A percentile compares a stretch with the other conserved stretches of the same genome.
Evolutionary conservation across 805 yeast species (phyloP).

Genomic region (Wickerhamomyces ciferrii): DNA sequence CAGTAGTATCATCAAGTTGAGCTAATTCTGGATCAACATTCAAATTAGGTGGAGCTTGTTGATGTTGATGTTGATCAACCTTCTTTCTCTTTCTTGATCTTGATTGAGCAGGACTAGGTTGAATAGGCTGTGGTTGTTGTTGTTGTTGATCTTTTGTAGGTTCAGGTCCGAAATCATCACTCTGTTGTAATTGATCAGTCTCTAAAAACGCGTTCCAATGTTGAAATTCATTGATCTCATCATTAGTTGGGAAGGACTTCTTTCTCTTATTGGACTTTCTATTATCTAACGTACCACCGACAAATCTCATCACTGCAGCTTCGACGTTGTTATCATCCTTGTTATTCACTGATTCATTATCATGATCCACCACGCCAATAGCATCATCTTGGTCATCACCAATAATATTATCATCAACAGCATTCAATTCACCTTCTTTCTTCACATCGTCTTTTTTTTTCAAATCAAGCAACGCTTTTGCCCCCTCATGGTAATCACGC

Average conservation of each 20-base stretch:
- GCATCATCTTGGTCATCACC: slow-evolving; percentile 1
- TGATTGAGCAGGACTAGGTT: slow-evolving; percentile 10
- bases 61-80: slow-evolving; percentile 1
- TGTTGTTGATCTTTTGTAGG: slow-evolving; percentile 6
- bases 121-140: slow-evolving; percentile 20
- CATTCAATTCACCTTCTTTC: not conserved
- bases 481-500: slow-evolving; percentile 20
- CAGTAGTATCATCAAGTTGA: slow-evolving; percentile 39
- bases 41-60: slow-evolving; percentile 8
- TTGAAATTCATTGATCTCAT: slow-evolving; percentile 20
- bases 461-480: slow-evolving; percentile 18
- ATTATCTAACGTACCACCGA: slow-evolving; percentile 53
- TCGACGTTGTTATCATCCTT: slow-evolving; percentile 51
- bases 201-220: slow-evolving; percentile 24
- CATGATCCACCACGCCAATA: not conserved
- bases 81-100: slow-evolving; percentile 7
- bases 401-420: not conserved
- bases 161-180: slow-evolving; percentile 9
- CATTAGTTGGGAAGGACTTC: slow-evolving; percentile 12
- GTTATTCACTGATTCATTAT: slow-evolving; percentile 3
- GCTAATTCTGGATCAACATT: slow-evolving; percentile 58
- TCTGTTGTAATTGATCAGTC: slow-evolving; percentile 18
- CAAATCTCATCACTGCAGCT: slow-evolving; percentile 73
- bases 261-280: slow-evolving; percentile 32
- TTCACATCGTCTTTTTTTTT: slow-evolving; percentile 17